Percentiles rank a stretch among this genome's conserved stretches.
phyloP scores from a whole-genome alignment of 148 eudicot genomes.

The Amaranthus cruentus region DNA sequence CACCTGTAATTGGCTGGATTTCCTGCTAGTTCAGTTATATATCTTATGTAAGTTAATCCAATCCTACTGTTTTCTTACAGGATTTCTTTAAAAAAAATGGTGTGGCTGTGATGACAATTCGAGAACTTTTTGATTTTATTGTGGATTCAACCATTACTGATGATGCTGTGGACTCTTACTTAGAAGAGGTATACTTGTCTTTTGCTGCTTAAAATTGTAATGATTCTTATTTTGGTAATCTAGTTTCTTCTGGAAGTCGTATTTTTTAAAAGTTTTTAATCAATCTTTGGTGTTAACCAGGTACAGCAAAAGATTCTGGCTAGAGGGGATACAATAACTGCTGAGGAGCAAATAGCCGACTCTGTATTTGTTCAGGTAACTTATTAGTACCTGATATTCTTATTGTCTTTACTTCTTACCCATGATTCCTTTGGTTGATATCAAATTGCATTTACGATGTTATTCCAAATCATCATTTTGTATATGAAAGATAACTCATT shows the following conservation, averaged over 20 bases:
- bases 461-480: background rate
- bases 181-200: constrained; percentile 65
- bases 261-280: background rate
- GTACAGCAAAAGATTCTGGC: constrained; percentile 76
- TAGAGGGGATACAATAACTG: constrained; percentile 63
- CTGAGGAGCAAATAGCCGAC: constrained; percentile 88
- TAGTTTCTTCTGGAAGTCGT: background rate
- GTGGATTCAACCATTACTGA: constrained; percentile 80
- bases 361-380: constrained; percentile 78
- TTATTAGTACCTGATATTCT: background rate
- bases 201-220: background rate
- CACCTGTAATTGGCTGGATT: background rate
- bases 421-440: background rate
- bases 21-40: constrained; percentile 13
- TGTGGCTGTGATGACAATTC: constrained; percentile 86
- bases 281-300: constrained; percentile 27
- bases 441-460: background rate
- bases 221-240: background rate
- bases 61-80: constrained; percentile 34
- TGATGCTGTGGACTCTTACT: constrained; percentile 68
- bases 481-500: background rate
- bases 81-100: constrained; percentile 83
- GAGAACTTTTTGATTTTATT: constrained; percentile 89
- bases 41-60: constrained; percentile 1
- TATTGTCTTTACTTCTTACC: background rate